Base-by-base conservation (phyloP, 2,329 filamentous ascomycete genomes). In the Fusarium illudens region DNA sequence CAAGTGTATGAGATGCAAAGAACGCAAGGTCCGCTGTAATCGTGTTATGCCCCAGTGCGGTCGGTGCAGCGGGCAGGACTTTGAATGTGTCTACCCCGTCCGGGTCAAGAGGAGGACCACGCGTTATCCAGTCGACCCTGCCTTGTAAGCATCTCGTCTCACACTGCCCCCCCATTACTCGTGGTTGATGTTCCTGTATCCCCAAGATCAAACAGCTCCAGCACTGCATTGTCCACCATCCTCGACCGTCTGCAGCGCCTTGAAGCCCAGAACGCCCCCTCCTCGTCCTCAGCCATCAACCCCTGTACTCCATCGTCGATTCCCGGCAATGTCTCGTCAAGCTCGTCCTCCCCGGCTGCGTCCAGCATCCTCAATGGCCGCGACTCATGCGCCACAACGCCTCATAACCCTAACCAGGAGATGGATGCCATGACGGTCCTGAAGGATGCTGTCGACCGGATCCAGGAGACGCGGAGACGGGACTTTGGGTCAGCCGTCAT, bases 11-110 rank as follows among this genome's bases (percentile, higher is more conserved):
- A 71, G 73, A 59, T 75, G 73, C 59, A 75, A 75, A 56, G 69
- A 74, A 42, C 71, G 73, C 19, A 75, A 75, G 32, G 73, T 77
- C 20, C 68, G 75, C 32, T 77, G 75, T 42, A 75, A 73, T 59
- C 73, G 75, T 57, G 58, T 74, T 29, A 71, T 75, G 69, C 75
- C 75, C 32, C 53, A 50, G 6, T 77, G 75, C 48, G 60, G 72
- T 29, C 68, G 74, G 17, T 77, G 75, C 53, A 72, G 65, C 48
- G 48, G 58, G 11, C 73, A 75, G 13, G 60, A 71, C 39, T 51
- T 70, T 11, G 73, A 75, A 25, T 77, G 75, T 19, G 33, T 70
- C 22, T 77, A 77, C 53, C 75, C 75, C 0, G 51, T 65, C 13
- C 61, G 75, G 44, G 69, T 51, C 27, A 77, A 77, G 58, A 68